A percentile compares a stretch with the other conserved stretches of the same genome.
phyloP scores from a whole-genome alignment of 768 basidiomycete species.

The Porphyrellus cyaneotinctus region DNA sequence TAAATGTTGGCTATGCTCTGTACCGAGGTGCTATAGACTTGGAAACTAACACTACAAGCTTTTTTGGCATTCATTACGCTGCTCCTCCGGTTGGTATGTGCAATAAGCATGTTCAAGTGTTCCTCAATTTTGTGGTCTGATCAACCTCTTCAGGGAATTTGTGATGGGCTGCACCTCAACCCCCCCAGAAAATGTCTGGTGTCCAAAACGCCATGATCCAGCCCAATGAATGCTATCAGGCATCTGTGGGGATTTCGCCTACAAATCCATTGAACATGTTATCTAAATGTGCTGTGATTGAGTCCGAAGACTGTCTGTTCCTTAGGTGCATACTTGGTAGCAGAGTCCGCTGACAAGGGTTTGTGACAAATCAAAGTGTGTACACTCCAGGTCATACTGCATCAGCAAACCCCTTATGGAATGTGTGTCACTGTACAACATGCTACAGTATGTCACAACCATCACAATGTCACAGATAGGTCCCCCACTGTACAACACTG shows the following conservation, averaged over 20 bases:
- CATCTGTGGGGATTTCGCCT: neutral
- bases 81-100: constrained; percentile 4
- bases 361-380: neutral
- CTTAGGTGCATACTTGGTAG: neutral
- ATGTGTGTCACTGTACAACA: no score
- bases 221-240: neutral
- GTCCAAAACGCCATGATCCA: neutral
- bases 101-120: neutral
- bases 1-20: constrained; percentile 5
- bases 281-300: neutral
- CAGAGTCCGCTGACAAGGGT: neutral
- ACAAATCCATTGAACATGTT: neutral
- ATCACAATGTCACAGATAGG: no score
- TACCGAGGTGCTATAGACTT: constrained; percentile 1
- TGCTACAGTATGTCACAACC: no score
- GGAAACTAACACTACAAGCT: neutral
- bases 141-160: neutral
- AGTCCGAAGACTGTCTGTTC: constrained; percentile 7
- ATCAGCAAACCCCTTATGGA: no score
- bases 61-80: constrained; percentile 5
- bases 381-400: neutral
- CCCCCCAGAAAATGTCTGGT: neutral
- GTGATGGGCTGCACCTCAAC: constrained; percentile 3
- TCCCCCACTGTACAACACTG: no score
- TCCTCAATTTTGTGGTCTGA: neutral